Conservation (phyloP, 805 yeast species). For the Kluyveromyces starmeri region DNA sequence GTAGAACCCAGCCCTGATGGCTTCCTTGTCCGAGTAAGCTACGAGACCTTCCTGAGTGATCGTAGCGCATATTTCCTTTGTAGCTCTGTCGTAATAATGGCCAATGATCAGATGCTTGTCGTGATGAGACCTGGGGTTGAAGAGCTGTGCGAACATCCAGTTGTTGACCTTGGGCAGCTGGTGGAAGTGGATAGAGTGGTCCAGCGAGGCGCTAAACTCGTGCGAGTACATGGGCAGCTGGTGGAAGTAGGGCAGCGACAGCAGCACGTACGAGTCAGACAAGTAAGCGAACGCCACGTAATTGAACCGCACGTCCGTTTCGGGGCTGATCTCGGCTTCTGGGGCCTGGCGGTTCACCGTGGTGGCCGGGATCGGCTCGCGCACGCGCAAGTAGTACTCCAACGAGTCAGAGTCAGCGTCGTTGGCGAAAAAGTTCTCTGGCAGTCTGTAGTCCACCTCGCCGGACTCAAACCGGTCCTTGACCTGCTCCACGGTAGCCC, state of each 20-base stretch:
- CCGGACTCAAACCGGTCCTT: conserved; percentile 28
- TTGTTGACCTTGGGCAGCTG: conserved; percentile 35
- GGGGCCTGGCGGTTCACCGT: background rate
- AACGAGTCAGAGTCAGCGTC: conserved; percentile 12
- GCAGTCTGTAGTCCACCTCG: conserved; percentile 29
- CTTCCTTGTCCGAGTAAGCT: conserved; percentile 10
- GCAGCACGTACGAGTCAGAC: conserved; percentile 48
- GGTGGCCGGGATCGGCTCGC: conserved; percentile 9
- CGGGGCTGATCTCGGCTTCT: conserved; percentile 11
- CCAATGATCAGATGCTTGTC: conserved; percentile 50
- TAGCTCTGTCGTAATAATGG: conserved; percentile 40
- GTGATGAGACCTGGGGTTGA: conserved; percentile 40
- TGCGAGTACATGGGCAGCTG: conserved; percentile 38
- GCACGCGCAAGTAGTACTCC: conserved; percentile 22
- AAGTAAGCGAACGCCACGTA: conserved; percentile 52
- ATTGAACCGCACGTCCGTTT: conserved; percentile 30
- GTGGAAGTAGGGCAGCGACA: conserved; percentile 44
- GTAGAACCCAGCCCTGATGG: background rate
- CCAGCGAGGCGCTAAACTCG: conserved; percentile 50
- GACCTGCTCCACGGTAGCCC: conserved; percentile 13
- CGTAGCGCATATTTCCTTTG: conserved; percentile 48
- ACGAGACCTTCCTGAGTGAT: conserved; percentile 58
- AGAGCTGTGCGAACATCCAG: conserved; percentile 44
- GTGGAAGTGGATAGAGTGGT: conserved; percentile 61
- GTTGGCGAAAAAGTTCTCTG: conserved; percentile 27